Percentiles rank a stretch among this genome's conserved stretches.
phyloP scores from a whole-genome alignment of 2,329 filamentous ascomycete genomes.

The Colletotrichum caudatum region DNA sequence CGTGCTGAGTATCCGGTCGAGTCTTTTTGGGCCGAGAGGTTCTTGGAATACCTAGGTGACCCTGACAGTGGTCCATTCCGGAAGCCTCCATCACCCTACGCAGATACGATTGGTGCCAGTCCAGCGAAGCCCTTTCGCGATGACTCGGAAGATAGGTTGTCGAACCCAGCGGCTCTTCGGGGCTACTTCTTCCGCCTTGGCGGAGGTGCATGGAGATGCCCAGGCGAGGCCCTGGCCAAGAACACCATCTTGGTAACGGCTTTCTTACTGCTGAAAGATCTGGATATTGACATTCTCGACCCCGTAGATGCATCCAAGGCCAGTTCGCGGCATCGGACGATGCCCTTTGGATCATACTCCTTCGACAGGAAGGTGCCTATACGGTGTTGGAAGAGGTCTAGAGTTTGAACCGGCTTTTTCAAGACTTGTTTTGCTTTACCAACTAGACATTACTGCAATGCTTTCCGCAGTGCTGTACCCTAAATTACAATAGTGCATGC shows the following conservation, averaged over 20 bases:
- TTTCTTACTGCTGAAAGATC: background rate
- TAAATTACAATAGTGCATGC: background rate
- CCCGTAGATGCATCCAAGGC: background rate
- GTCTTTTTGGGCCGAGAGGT: slow-evolving; percentile 43
- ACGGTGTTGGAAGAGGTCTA: background rate
- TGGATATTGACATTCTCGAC: slow-evolving; percentile 15
- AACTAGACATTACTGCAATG: background rate
- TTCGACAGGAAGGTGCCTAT: slow-evolving; percentile 25
- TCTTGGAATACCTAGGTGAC: slow-evolving; percentile 41
- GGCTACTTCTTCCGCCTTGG: slow-evolving; percentile 36
- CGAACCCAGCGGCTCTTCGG: slow-evolving; percentile 4
- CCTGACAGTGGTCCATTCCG: slow-evolving; percentile 39
- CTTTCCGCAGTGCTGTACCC: background rate
- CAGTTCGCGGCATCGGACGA: background rate
- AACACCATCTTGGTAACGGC: slow-evolving; percentile 24
- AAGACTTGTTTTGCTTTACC: background rate
- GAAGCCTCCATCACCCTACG: background rate
- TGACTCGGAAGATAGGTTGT: slow-evolving; percentile 18
- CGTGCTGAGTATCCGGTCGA: slow-evolving; percentile 18
- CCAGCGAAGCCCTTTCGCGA: background rate
- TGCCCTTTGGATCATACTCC: slow-evolving; percentile 33
- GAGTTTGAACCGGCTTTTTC: background rate
- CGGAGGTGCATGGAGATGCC: slow-evolving; percentile 35
- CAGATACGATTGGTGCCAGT: background rate
- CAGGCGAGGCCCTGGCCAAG: slow-evolving; percentile 32